Base-by-base conservation (phyloP, 2,329 filamentous ascomycete species). In the Colletotrichum lupini region DNA sequence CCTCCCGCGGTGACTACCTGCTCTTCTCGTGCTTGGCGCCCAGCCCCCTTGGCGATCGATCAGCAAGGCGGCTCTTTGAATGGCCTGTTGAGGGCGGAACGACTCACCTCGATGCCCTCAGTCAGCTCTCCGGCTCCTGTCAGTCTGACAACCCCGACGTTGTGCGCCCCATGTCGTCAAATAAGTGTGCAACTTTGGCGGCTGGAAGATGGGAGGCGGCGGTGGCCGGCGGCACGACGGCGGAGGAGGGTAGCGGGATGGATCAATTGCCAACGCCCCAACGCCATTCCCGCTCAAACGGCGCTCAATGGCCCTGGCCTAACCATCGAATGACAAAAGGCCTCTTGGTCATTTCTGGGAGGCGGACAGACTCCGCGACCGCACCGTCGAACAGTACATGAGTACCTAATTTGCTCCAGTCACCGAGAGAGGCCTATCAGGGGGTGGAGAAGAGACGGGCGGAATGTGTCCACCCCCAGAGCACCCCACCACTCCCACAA, bases 31-130 rank as follows among this genome's bases (percentile, higher is more conserved):
- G 9, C 58, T 66, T 65, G 71, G 67, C 67, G 71, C 60, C 67
- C 56, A 66, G 71, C 30, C 30, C 35, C 28, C 71, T 73, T 66
- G 71, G 71, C 71, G 67, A 73, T 73, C 67, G 71, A 71, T 35
- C 56, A 30, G 30, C 8, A 11, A 60, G 19, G 67, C 71, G 60
- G 71, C 67, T 66, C 60, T 42, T 12, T 32, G 4, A 12, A 4
- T 52, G 46, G n/a, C 4, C 16, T 22, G 22, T 11, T 32, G 28
- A 52, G 16, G 1, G 37, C 22, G 22, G 24, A 19, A 46, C 24
- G 30, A 19, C 52, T 22, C 52, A 26, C 42, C 42, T 42, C 37
- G 16, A 16, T 19, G 37, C 5, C 22, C 19, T 22, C 42, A 49
- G 19, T 49, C 42, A 49, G 19, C 37, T 42, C 37, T 49, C 42